Conservation (phyloP, 1,139 yeast genomes). For the Debaryomyces robertsiae region DNA sequence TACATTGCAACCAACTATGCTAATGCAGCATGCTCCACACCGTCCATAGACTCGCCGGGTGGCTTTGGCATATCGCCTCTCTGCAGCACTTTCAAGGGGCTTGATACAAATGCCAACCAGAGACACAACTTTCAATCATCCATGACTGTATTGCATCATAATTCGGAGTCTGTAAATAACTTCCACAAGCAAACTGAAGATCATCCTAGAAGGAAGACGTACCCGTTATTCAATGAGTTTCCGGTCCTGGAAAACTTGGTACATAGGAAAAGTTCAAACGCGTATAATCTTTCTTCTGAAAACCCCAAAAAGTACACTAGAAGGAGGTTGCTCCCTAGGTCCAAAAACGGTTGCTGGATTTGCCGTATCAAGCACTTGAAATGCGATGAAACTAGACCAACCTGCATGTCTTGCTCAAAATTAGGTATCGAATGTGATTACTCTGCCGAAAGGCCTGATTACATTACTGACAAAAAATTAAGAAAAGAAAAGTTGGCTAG, state of each 20-base stretch:
- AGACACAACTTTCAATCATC: conserved; percentile 2
- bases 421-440: conserved; percentile 51
- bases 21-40: conserved; percentile 13
- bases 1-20: conserved; percentile 22
- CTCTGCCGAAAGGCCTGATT: conserved; percentile 42
- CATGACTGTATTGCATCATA: conserved; percentile 29
- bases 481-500: conserved; percentile 38
- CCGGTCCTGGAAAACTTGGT: conserved; percentile 18
- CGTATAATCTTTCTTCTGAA: conserved; percentile 5
- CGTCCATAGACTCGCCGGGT: conserved; percentile 6
- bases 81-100: conserved; percentile 24
- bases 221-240: conserved; percentile 20
- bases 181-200: conserved; percentile 14
- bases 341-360: conserved; percentile 52
- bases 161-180: conserved; percentile 23
- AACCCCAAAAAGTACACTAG: conserved; percentile 43
- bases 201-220: conserved; percentile 22
- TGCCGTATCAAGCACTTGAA: conserved; percentile 54
- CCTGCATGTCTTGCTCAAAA: conserved; percentile 41
- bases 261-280: conserved; percentile 10
- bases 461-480: conserved; percentile 42
- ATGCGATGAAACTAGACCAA: conserved; percentile 47
- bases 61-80: conserved; percentile 22
- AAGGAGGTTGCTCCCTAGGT: conserved; percentile 44
- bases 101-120: conserved; percentile 15